Evolutionary conservation across 352 stramenopile species (phyloP).

Genomic region (Phytophthora melonis): DNA sequence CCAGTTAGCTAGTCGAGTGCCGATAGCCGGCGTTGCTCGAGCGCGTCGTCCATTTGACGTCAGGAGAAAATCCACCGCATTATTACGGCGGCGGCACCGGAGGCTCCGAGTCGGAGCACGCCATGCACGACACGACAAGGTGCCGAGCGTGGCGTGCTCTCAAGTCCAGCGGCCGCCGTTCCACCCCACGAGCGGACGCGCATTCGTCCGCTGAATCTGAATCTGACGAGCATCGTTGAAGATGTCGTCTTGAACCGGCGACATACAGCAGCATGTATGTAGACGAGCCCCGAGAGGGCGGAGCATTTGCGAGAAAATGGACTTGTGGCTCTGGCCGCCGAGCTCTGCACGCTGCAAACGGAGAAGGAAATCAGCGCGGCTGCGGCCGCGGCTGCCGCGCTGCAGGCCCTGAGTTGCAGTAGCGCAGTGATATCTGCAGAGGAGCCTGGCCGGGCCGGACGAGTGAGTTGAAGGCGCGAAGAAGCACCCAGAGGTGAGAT

Average conservation of each 20-base stretch:
- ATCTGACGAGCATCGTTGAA: constrained; percentile 21
- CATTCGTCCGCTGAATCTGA: constrained; percentile 28
- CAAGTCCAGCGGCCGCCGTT: constrained; percentile 21
- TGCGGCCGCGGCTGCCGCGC: constrained; percentile 3
- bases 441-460: not conserved
- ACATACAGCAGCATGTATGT: constrained; percentile 20
- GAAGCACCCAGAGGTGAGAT: constrained; percentile 26
- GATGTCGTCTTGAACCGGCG: constrained; percentile 18
- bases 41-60: constrained; percentile 19
- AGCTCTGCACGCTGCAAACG: constrained; percentile 1
- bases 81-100: no score
- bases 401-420: constrained; percentile 22
- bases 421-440: constrained; percentile 21
- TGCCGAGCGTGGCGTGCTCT: constrained; percentile 35
- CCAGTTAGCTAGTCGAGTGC: constrained; percentile 13
- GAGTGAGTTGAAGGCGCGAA: constrained; percentile 17
- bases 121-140: constrained; percentile 26
- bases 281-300: constrained; percentile 20
- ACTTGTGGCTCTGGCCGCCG: constrained; percentile 9
- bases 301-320: not conserved
- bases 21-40: constrained; percentile 3
- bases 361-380: constrained; percentile 28
- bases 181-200: constrained; percentile 27
- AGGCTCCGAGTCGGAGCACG: constrained; percentile 3
- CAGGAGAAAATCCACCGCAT: constrained; percentile 27